Base-by-base conservation (phyloP, 169 alveolate genomes). In the Babesia sp. region DNA sequence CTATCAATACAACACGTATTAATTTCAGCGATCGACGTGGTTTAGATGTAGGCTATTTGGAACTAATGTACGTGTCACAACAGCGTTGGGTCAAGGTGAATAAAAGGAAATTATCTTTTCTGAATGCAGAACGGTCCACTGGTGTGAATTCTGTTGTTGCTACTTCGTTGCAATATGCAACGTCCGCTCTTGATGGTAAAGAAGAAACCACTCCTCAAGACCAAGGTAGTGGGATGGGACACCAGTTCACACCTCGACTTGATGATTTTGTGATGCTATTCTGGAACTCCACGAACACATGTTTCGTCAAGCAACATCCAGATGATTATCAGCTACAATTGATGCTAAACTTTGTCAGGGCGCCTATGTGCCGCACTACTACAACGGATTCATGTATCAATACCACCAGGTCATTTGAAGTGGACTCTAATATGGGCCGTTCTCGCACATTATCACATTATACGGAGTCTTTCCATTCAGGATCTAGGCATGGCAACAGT, bases 1-100 rank as follows among this genome's bases (percentile, higher is more conserved):
- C 28, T 53, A 20, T 79, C 4, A 55, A 59, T 51, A 57, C 59
- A 8, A 33, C 1, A 7, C 24, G 42, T 18, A 34, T 59, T 8
- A 44, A 59, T 9, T 20, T 79, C 63, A 48, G 8, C 48, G 66
- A 71, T 63, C 61, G 67, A 14, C 37, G 48, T 14, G 70, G 61
- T 2, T 9, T 34, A 6, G 31, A 34, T 20, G 66, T 79, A 4
- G 81, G 83, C 37, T 20, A 39, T 42, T 26, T 79, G 29, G 83
- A 68, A 18, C 26, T 71, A 37, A 51, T 56, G 37, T 79, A 79
- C 63, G 83, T 79, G 66, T 79, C 87, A 22, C 81, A 70, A 48
- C 87, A 69, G 59, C 55, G 87, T 20, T 79, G 87, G 87, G 71
- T 71, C 14, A 70, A 58, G 50, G 59, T 69, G 33, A 58, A 69